Percentiles rank a stretch among this genome's conserved stretches.
Conservation (phyloP, 2,329 filamentous ascomycete genomes). For the Simplicillium aogashimaense region DNA sequence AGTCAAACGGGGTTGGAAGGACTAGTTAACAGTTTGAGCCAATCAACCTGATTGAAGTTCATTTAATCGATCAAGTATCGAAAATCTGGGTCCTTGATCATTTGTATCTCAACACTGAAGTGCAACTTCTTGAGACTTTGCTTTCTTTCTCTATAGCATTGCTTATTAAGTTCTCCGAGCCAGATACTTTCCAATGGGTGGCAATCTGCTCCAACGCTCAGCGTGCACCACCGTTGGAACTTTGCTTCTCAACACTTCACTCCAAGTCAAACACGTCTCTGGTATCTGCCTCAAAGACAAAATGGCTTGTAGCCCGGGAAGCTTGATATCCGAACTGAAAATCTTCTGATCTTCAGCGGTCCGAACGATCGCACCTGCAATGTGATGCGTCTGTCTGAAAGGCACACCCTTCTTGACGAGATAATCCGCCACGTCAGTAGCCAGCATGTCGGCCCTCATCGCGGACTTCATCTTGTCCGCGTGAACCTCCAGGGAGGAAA, state of each 20-base stretch:
- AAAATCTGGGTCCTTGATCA: no score
- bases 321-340: constrained; percentile 59
- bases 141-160: no score
- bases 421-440: constrained; percentile 58
- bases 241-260: constrained; percentile 64
- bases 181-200: no score
- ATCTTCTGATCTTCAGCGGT: constrained; percentile 54
- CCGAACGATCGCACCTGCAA: constrained; percentile 61
- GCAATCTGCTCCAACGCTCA: constrained; percentile 52
- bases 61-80: no score
- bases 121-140: no score
- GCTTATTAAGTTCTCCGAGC: no score
- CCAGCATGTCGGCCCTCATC: constrained; percentile 75
- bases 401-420: constrained; percentile 58
- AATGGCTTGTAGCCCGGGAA: constrained; percentile 57
- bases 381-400: constrained; percentile 74
- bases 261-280: constrained; percentile 69
- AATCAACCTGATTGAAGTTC: no score
- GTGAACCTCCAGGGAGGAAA: constrained; percentile 60
- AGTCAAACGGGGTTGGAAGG: no score
- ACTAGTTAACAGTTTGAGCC: no score
- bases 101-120: no score
- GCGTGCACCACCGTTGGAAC: constrained; percentile 67
- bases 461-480: constrained; percentile 71
- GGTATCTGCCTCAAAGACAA: constrained; percentile 66